These are phyloP conservation scores for Eutrema yunnanense DNA, from an alignment of 345 rosid genomes.

Conservation along the genomic window DNA sequence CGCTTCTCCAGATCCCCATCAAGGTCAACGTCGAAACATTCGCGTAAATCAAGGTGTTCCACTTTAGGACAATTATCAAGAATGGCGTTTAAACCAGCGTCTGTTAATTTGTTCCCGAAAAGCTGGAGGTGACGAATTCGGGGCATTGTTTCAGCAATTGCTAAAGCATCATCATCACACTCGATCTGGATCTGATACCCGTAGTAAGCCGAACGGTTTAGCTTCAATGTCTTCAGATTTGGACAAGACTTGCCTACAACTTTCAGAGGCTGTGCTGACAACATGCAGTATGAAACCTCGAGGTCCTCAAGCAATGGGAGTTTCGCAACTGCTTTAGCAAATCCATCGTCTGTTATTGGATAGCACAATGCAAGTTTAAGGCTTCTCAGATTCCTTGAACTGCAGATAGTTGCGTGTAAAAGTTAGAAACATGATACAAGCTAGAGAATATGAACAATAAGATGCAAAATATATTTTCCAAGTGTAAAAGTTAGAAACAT, in stretches of 20 bases:
- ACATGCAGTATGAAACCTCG: constrained; percentile 30
- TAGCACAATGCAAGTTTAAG: constrained; percentile 35
- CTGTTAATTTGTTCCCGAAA: not conserved
- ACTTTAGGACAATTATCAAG: not conserved
- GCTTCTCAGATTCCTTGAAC: constrained; percentile 39
- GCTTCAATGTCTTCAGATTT: constrained; percentile 18
- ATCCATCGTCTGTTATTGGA: constrained; percentile 33
- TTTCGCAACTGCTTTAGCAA: constrained; percentile 32
- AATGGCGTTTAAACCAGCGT: not conserved
- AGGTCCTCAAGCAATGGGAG: constrained; percentile 54
- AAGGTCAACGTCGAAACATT: not conserved
- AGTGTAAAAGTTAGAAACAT: not conserved
- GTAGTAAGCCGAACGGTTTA: not conserved
- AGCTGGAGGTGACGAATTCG: constrained; percentile 36
- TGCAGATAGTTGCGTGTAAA: constrained; percentile 12
- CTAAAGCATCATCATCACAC: constrained; percentile 47
- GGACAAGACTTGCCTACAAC: constrained; percentile 16
- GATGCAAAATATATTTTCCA: too few relatives aligned
- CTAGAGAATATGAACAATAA: too few relatives aligned
- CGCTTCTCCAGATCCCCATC: not conserved
- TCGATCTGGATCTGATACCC: not conserved
- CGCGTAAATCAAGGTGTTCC: constrained; percentile 1
- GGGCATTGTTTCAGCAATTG: constrained; percentile 56
- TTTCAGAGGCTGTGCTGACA: not conserved
- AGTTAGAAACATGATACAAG: not conserved